These are phyloP conservation scores for Pseudonitzschia pungens DNA, from an alignment of 108 stramenopile species.

Conservation along the genomic window DNA sequence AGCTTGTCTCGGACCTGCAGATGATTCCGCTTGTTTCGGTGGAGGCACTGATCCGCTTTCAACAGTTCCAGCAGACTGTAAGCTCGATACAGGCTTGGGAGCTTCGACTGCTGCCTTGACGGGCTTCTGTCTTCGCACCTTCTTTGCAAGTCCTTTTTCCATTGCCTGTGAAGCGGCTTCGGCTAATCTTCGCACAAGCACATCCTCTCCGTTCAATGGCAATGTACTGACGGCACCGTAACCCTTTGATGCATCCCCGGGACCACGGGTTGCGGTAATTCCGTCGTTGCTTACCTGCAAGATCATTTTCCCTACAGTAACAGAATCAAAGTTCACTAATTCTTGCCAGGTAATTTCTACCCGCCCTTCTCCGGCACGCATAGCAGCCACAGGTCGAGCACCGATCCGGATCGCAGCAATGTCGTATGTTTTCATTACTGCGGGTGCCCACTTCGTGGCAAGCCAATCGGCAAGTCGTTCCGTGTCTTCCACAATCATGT, in stretches of 20 bases:
- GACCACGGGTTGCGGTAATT: conserved; percentile 53
- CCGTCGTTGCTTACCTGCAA: conserved; percentile 53
- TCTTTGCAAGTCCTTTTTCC: conserved; percentile 82
- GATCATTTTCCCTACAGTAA: conserved; percentile 66
- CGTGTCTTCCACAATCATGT: conserved; percentile 56
- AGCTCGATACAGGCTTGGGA: conserved; percentile 31
- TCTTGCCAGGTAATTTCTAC: conserved; percentile 83
- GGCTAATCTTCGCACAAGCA: conserved; percentile 66
- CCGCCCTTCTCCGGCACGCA: conserved; percentile 31
- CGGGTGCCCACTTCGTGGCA: conserved; percentile 84
- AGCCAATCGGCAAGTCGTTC: conserved; percentile 77
- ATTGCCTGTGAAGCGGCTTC: conserved; percentile 78
- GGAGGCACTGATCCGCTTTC: conserved; percentile 19
- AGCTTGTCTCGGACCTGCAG: conserved; percentile 66
- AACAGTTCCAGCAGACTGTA: conserved; percentile 32
- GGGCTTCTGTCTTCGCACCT: conserved; percentile 34
- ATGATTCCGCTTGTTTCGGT: not conserved
- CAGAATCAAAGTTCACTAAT: conserved; percentile 63
- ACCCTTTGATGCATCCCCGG: conserved; percentile 66
- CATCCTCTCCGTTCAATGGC: conserved; percentile 73
- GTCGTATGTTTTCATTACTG: conserved; percentile 75
- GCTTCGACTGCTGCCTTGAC: conserved; percentile 26
- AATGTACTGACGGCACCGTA: conserved; percentile 57
- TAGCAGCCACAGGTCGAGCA: conserved; percentile 68
- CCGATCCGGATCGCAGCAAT: conserved; percentile 81